phyloP scores from a whole-genome alignment of 2,329 filamentous ascomycete genomes.

The Pestalotiopsis sp. region DNA sequence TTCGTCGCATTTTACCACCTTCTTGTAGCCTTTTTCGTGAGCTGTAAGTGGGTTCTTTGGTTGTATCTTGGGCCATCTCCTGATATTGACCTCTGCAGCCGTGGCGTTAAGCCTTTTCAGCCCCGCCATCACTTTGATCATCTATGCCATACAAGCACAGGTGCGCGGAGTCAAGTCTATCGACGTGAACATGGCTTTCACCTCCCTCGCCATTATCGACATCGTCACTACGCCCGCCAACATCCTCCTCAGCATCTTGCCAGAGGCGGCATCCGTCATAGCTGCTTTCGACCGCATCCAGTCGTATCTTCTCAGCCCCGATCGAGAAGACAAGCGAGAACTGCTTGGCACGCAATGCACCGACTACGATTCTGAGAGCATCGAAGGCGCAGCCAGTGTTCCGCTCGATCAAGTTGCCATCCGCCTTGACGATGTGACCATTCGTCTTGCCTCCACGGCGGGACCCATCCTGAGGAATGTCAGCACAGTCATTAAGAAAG shows the following conservation, averaged over 20 bases:
- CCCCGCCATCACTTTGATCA: neutral
- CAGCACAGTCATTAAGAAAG: neutral
- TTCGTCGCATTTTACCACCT: neutral
- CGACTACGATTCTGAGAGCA: neutral
- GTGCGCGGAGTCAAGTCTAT: neutral
- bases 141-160: neutral
- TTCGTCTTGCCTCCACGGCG: neutral
- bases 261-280: neutral
- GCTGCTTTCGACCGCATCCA: neutral
- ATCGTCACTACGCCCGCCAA: neutral
- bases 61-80: neutral
- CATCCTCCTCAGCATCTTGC: neutral
- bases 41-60: neutral
- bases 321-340: neutral
- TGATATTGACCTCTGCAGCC: neutral
- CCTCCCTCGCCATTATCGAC: neutral
- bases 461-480: neutral
- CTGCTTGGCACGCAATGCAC: neutral
- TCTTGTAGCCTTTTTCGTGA: neutral
- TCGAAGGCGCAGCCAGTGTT: neutral
- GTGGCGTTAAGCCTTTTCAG: neutral
- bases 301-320: neutral
- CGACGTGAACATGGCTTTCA: neutral
- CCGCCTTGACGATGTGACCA: neutral
- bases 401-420: neutral